phyloP scores from a whole-genome alignment of 2,329 filamentous ascomycete species.

The Mycosphaerelloides madeirae region DNA sequence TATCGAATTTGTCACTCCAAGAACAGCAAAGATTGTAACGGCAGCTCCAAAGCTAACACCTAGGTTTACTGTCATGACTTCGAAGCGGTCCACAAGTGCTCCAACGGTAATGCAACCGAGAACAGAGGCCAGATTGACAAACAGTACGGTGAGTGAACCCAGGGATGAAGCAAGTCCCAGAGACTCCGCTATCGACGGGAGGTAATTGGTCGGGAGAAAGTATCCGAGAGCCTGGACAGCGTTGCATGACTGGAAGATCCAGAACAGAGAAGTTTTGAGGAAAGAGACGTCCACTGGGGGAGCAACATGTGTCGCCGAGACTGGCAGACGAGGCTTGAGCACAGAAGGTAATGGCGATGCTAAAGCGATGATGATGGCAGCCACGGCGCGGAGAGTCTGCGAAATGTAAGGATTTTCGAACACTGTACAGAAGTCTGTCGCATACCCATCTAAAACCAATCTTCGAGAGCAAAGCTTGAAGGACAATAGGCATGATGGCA shows the following conservation, averaged over 20 bases:
- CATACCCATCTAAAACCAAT: slow-evolving; percentile 36
- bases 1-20: slow-evolving; percentile 43
- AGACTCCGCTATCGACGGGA: slow-evolving; percentile 38
- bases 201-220: slow-evolving; percentile 41
- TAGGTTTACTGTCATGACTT: slow-evolving; percentile 36
- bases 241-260: slow-evolving; percentile 41
- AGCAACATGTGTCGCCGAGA: slow-evolving; percentile 20
- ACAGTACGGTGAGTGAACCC: slow-evolving; percentile 36
- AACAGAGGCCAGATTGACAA: slow-evolving; percentile 38
- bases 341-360: slow-evolving; percentile 15
- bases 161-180: slow-evolving; percentile 34
- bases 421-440: background rate
- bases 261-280: slow-evolving; percentile 35
- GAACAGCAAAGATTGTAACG: slow-evolving; percentile 39
- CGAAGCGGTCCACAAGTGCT: slow-evolving; percentile 36
- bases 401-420: slow-evolving; percentile 1
- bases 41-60: slow-evolving; percentile 35
- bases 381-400: slow-evolving; percentile 16
- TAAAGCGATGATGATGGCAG: slow-evolving; percentile 12
- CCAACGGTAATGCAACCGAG: slow-evolving; percentile 38
- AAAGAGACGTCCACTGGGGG: slow-evolving; percentile 36
- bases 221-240: slow-evolving; percentile 40
- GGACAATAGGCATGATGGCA: slow-evolving; percentile 42
- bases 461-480: slow-evolving; percentile 40
- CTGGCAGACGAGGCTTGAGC: slow-evolving; percentile 25